Evolutionary conservation across 2,329 filamentous ascomycete genomes (phyloP).

Genomic region (Botryosphaeria agaves): DNA sequence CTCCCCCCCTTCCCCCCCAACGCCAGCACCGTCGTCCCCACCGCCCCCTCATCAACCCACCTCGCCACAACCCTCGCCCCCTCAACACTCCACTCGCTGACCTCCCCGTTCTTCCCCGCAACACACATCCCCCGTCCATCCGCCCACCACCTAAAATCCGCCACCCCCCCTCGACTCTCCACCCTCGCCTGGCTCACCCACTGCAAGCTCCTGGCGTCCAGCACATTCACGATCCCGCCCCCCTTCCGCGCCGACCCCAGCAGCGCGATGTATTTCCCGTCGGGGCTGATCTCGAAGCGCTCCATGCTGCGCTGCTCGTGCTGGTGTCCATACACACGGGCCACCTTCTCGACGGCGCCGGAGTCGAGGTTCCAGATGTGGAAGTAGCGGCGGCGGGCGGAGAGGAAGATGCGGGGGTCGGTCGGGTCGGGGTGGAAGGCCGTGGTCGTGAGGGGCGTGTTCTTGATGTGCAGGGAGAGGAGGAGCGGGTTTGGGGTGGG

Average conservation of each 20-base stretch:
- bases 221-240: conserved; percentile 72
- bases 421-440: conserved; percentile 44
- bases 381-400: conserved; percentile 77
- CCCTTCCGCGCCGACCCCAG: conserved; percentile 67
- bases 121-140: conserved; percentile 68
- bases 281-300: conserved; percentile 70
- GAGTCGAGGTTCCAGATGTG: conserved; percentile 83
- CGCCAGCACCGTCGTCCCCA: conserved; percentile 66
- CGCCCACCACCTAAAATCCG: conserved; percentile 87
- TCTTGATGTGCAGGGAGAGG: conserved; percentile 73
- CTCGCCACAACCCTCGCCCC: conserved; percentile 53
- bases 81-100: conserved; percentile 72
- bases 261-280: conserved; percentile 72
- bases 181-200: conserved; percentile 74
- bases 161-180: conserved; percentile 66
- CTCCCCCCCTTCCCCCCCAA: conserved; percentile 52
- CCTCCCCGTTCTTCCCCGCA: conserved; percentile 69
- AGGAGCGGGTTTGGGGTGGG: conserved; percentile 69
- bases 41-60: conserved; percentile 82
- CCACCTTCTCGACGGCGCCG: conserved; percentile 69
- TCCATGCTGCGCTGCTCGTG: conserved; percentile 86
- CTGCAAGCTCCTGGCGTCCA: conserved; percentile 65
- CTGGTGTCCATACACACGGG: conserved; percentile 54
- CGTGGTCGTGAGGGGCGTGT: conserved; percentile 69
- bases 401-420: conserved; percentile 58